A percentile compares a stretch with the other conserved stretches of the same genome.
Evolutionary conservation across 164 flowering plant species (phyloP).

Genomic region (Vitis labrusca): DNA sequence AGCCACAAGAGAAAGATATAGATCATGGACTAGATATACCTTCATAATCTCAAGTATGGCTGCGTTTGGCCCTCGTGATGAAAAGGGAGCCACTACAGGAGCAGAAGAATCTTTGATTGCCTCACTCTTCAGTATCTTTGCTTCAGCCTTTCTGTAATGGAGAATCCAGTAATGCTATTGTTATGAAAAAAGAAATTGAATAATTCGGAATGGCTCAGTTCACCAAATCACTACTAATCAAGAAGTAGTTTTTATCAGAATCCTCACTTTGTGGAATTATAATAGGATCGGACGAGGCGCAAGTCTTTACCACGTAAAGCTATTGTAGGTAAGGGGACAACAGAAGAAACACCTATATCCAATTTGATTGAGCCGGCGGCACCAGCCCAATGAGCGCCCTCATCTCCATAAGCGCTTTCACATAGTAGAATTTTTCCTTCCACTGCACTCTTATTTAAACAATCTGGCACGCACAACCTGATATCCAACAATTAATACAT

Average conservation of each 20-base stretch:
- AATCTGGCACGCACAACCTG: conserved; percentile 7
- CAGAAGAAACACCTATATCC: background rate
- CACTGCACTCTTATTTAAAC: conserved; percentile 13
- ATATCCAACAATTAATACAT: background rate
- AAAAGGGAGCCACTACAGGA: conserved; percentile 31
- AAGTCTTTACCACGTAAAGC: background rate
- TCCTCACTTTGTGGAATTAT: conserved; percentile 18
- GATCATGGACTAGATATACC: conserved; percentile 16
- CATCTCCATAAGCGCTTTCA: background rate
- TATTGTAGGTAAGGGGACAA: conserved; percentile 7
- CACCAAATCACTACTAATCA: too few species aligned
- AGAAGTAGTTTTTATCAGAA: background rate
- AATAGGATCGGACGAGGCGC: conserved; percentile 2
- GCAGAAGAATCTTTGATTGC: conserved; percentile 7
- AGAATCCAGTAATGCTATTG: background rate
- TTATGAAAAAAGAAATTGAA: background rate
- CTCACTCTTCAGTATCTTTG: conserved; percentile 19
- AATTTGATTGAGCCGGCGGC: conserved; percentile 18
- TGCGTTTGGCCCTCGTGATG: conserved; percentile 38
- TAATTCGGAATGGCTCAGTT: background rate
- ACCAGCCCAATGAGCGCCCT: conserved; percentile 3
- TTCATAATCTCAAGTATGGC: conserved; percentile 27
- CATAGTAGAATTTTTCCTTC: conserved; percentile 35
- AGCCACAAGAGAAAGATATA: background rate
- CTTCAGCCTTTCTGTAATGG: conserved; percentile 12